phyloP scores from a whole-genome alignment of 768 basidiomycete species.

The Leccinum disarticulatum region DNA sequence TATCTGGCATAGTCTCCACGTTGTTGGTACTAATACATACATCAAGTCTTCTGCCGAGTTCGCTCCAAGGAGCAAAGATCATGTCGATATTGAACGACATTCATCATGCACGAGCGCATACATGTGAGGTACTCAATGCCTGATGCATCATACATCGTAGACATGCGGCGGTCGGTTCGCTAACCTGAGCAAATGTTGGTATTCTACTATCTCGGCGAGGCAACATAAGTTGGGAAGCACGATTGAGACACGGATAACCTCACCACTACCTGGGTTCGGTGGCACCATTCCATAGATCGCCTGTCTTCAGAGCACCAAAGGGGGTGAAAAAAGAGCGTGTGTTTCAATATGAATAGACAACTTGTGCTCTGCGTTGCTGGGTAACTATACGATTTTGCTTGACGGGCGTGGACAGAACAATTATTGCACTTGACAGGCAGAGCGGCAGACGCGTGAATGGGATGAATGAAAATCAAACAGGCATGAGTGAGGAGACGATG shows the following conservation, averaged over 20 bases:
- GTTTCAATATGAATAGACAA: constrained; percentile 23
- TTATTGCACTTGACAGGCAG: constrained; percentile 32
- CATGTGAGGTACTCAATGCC: constrained; percentile 15
- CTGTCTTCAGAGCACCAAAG: constrained; percentile 13
- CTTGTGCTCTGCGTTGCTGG: constrained; percentile 15
- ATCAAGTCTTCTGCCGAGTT: constrained; percentile 6
- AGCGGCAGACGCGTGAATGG: constrained; percentile 17
- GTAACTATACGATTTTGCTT: constrained; percentile 34
- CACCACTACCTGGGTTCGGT: constrained; percentile 12
- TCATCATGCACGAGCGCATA: constrained; percentile 10
- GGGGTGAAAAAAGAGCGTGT: constrained; percentile 12
- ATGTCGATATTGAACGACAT: constrained; percentile 9
- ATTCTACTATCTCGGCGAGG: neutral
- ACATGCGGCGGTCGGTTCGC: neutral
- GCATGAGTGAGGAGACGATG: constrained; percentile 29
- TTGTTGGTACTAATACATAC: constrained; percentile 16
- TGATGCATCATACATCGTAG: constrained; percentile 1
- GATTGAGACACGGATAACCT: neutral
- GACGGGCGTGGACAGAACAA: constrained; percentile 25
- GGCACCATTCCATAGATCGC: neutral
- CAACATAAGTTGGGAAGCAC: neutral
- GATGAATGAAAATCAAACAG: constrained; percentile 29
- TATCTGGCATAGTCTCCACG: neutral
- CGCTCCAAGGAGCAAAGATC: constrained; percentile 2
- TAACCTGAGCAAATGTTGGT: neutral